Percentiles rank a stretch among this genome's conserved stretches.
Evolutionary conservation across 106 monocot species (phyloP).

Genomic region (Allium fistulosum): DNA sequence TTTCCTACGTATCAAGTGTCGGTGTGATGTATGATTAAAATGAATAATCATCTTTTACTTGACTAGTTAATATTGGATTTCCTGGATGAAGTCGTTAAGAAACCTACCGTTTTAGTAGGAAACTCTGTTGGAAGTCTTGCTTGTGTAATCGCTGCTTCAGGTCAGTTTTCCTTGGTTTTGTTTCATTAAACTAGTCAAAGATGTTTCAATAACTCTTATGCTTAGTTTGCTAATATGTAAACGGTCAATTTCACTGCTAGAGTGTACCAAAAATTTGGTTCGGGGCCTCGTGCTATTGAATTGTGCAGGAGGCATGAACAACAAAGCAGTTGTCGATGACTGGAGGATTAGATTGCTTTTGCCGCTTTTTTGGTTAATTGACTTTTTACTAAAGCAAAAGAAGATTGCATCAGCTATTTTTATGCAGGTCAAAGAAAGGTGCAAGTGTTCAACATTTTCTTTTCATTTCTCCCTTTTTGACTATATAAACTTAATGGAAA

Average conservation of each 20-base stretch:
- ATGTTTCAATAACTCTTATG: too few species aligned
- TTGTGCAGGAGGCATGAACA: conserved; percentile 98
- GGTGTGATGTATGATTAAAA: neutral
- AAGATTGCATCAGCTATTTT: conserved; percentile 75
- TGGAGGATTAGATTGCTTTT: conserved; percentile 88
- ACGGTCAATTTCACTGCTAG: conserved; percentile 15
- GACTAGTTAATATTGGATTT: conserved; percentile 89
- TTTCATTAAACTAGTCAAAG: too few species aligned
- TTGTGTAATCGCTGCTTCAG: conserved; percentile 93
- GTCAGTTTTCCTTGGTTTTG: conserved; percentile 12
- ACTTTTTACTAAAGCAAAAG: conserved; percentile 69
- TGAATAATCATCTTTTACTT: conserved; percentile 1
- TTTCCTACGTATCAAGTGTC: too few species aligned
- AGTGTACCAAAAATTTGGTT: conserved; percentile 46
- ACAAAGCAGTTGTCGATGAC: conserved; percentile 94
- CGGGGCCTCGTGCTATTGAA: conserved; percentile 86
- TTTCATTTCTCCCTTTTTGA: neutral
- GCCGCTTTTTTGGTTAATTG: conserved; percentile 76
- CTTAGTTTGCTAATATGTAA: too few species aligned
- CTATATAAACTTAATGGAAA: too few species aligned
- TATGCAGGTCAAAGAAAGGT: conserved; percentile 80
- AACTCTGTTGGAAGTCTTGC: conserved; percentile 98
- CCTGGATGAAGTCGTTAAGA: conserved; percentile 66
- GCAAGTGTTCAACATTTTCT: neutral
- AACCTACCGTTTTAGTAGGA: conserved; percentile 78